Base-by-base conservation (phyloP, 1,284 basidiomycete genomes). In the Kalmanozyma brasiliensis region DNA sequence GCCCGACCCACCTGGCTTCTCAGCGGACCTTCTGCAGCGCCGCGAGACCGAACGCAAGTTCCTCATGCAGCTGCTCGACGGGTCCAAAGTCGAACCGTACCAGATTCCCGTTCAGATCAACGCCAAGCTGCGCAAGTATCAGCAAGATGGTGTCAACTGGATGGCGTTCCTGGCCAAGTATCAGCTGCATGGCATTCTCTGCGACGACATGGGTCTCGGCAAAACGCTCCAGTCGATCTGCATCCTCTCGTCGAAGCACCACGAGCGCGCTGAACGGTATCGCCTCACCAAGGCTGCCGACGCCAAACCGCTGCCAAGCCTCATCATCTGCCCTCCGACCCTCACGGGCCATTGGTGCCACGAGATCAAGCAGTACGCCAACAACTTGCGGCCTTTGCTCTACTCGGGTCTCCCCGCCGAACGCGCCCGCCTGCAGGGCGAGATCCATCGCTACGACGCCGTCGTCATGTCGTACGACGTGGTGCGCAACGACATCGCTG, bases 131-230 rank as follows among this genome's bases (percentile, higher is more conserved):
- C 89, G 96, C 57, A 93, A 94, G 82, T 99, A 99, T 81, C 96
- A 99, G 83, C 91, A 93, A 82, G 96, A 99, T 64, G 96, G 96
- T 40, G 92, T 99, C 74, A 98, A 94, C 82, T 99, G 96, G 96
- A 86, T 99, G 42, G 96, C 96, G 0, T 99, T 99, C 85, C 86
- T 99, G 37, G 91, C 94, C 26, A 78, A 78, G 48, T 81, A 80
- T 49, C 96, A 98, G 82, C 84, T 99, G 6, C 96, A 99, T 82
- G 96, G 96, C 19, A 93, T 98, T 74, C 88, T 99, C 26, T 99
- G 96, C 82, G 96, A 99, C 81, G 95, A 94, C 92, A 98, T 98
- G 95, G 96, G 96, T 68, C 88, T 99, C 8, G 96, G 96, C 24
- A 99, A 99, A 85, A 98, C 94, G 1, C 84, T 98, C 14, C 96